Base-by-base conservation (phyloP, 1,284 basidiomycete genomes). In the Fomitopsis betulina region DNA sequence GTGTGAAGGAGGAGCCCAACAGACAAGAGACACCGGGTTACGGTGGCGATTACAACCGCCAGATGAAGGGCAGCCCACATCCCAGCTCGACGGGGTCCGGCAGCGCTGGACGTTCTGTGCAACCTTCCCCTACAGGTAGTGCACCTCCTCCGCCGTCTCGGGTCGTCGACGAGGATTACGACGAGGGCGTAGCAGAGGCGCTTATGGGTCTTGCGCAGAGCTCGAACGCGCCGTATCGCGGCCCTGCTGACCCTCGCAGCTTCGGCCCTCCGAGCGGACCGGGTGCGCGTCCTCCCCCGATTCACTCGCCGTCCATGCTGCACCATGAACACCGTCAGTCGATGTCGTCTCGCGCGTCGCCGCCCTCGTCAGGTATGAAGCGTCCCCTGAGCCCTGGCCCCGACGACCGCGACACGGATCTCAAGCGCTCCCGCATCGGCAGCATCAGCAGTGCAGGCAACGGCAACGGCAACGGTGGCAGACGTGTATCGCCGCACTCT, bases 91-190 rank as follows among this genome's bases (percentile, higher is more conserved):
- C 81, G 59, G 83, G 80, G 5, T 85, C 85, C 21, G 83, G 79
- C 5, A 84, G 84, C 21, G 82, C 85, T 12, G 79, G 63, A 43
- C 60, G 73, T 30, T 75, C 75, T 27, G 67, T 83, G 43, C 84
- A 87, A 67, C 87, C 87, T 0, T 89, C 87, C 30, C 88, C 88
- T 2, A 87, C 82, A 6, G 82, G 77, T 58, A 80, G 77, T 15
- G 79, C 79, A 1, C 79, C 84, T 21, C 76, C 80, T 8, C 80
- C 81, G 19, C 87, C 86, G 7, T 75, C 81, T 15, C 78, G 91
- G 15, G 74, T 81, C 1, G 79, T 93, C 17, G 91, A 93, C 64
- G 91, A 94, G 62, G 87, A 94, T 65, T 93, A 93, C 61, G 91
- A 93, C 61, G 90, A 90, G 67, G 85, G 84, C 56, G 85, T 86